Percentiles rank a stretch among this genome's conserved stretches.
These are phyloP conservation scores for Discostella stelligera DNA, from an alignment of 352 stramenopile genomes.

Conservation along the genomic window DNA sequence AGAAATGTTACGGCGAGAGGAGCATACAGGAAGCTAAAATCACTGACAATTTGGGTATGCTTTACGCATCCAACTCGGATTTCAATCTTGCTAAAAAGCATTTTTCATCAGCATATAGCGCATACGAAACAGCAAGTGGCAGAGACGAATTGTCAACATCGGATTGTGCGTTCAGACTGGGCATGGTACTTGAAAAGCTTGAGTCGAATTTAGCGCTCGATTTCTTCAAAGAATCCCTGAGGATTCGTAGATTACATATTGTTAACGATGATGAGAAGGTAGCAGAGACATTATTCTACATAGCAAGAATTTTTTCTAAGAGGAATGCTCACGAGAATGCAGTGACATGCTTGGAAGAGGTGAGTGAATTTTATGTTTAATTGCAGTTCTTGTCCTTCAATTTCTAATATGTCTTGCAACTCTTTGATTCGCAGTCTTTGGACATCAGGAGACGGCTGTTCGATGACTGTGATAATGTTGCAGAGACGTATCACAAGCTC, in stretches of 20 bases:
- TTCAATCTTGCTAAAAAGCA: constrained; percentile 44
- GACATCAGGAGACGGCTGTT: constrained; percentile 44
- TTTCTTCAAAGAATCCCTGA: constrained; percentile 56
- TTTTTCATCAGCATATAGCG: constrained; percentile 55
- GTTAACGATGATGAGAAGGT: constrained; percentile 42
- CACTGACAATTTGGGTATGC: constrained; percentile 52
- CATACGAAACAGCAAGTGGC: constrained; percentile 52
- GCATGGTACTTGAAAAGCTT: constrained; percentile 42
- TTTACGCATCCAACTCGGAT: constrained; percentile 43
- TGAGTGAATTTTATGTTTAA: constrained; percentile 10
- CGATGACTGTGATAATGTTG: constrained; percentile 39
- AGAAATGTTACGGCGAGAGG: constrained; percentile 34
- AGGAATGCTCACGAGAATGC: constrained; percentile 29
- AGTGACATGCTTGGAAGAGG: constrained; percentile 50
- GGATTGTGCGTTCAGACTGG: constrained; percentile 53
- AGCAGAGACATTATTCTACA: constrained; percentile 46
- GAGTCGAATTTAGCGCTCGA: constrained; percentile 48
- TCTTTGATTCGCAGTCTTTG: constrained; percentile 30
- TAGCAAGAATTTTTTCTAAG: constrained; percentile 35
- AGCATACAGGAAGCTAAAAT: constrained; percentile 45
- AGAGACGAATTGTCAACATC: constrained; percentile 50
- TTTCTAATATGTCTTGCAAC: background rate
- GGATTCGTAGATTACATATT: constrained; percentile 48
- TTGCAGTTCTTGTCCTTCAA: background rate
- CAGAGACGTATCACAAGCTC: constrained; percentile 57